Evolutionary conservation across 805 yeast species (phyloP), one percentile per base, ranked within the genome.

Genomic region (Wickerhamomyces bovis): DNA sequence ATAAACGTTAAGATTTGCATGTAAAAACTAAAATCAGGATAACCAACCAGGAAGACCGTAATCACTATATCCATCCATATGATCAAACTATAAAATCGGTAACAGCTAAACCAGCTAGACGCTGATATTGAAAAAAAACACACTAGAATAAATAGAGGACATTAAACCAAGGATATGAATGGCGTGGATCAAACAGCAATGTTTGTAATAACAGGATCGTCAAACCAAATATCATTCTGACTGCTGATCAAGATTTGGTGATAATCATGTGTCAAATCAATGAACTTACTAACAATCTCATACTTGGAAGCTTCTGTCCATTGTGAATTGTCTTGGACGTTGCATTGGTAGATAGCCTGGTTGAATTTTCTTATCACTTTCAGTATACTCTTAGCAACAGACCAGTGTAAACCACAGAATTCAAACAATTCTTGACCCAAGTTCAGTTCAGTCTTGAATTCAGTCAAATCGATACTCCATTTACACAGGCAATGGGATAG

Each of bases 401-500:
- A 64, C 78, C 80, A 75, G 45, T 67, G 70, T 26, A 63, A 71
- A 19, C 75, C 68, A 52, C 72, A 76, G 42, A 70, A 72, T 44
- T 69, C 65, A 38, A 76, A 52, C 7, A 76, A 68, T 52, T 76
- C 80, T 6, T 69, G 69, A 47, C 72, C 69, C 38, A 71, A 66
- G 48, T 69, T 69, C 26, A 75, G 68, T 47, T 75, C 79, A 5
- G 71, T 67, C 49, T 73, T 71, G 25, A 76, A 65, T 47, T 70
- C 76, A 15, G 66, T 58, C 19, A 75, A 55, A 54, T 77, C 77
- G 28, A 75, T 69, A 33, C 71, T 63, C 69, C 75, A 69, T 40
- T 70, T 72, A 43, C 76, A 70, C 18, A 76, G 50, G 52, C 80
- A 75, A 52, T 68, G 72, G 2, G 76, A 53, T 18, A 76, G 63